Percentiles rank a stretch among this genome's conserved stretches.
Conservation (phyloP, 495 filamentous ascomycete genomes). For the Penicillium longicatenatum region DNA sequence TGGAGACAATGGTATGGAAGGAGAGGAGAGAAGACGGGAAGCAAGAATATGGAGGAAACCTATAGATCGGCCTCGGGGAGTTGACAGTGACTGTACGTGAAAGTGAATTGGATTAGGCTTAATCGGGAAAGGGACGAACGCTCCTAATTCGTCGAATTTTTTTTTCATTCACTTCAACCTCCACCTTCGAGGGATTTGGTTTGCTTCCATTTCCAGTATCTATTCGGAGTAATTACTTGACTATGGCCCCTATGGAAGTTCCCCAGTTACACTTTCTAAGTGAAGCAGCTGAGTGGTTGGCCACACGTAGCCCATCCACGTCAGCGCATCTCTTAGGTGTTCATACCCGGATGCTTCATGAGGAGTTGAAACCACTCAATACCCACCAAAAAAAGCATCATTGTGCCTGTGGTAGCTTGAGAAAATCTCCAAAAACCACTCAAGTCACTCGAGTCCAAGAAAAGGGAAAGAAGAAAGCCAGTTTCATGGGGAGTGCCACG, state of each 20-base stretch:
- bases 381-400: conserved; percentile 39
- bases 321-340: conserved; percentile 49
- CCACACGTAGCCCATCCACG: conserved; percentile 45
- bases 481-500: conserved; percentile 18
- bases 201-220: too few relatives aligned
- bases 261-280: conserved; percentile 47
- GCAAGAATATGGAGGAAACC: background rate
- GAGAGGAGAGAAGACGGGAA: background rate
- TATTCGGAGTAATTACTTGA: background rate
- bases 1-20: background rate
- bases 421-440: conserved; percentile 42
- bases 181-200: too few relatives aligned
- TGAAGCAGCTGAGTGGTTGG: conserved; percentile 45
- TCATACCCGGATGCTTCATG: conserved; percentile 44
- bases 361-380: conserved; percentile 42
- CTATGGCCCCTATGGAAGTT: conserved; percentile 37
- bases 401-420: conserved; percentile 55
- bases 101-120: background rate
- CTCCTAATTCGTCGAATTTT: conserved; percentile 3
- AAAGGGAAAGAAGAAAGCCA: conserved; percentile 19
- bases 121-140: background rate
- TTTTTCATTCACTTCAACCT: background rate
- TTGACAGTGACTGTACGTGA: background rate
- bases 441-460: conserved; percentile 31
- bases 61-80: background rate